A percentile compares a stretch with the other conserved stretches of the same genome.
These are phyloP conservation scores for Pichia sp. DNA, from an alignment of 1,139 yeast genomes.

Conservation along the genomic window DNA sequence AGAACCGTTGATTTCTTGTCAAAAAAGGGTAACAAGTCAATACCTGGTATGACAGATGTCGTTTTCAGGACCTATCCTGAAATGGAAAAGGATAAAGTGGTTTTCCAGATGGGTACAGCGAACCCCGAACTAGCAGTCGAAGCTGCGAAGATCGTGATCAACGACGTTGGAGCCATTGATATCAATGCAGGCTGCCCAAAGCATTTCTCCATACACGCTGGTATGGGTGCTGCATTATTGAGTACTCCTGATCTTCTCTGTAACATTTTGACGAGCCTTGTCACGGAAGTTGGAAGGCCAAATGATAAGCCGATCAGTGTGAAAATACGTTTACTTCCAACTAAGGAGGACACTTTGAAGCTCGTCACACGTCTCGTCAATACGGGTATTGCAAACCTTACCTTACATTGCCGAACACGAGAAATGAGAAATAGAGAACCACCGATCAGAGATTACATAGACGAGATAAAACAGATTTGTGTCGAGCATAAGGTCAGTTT, in stretches of 20 bases:
- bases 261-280: slow-evolving; percentile 58
- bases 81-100: slow-evolving; percentile 53
- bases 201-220: slow-evolving; percentile 73
- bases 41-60: slow-evolving; percentile 35
- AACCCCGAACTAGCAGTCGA: slow-evolving; percentile 76
- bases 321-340: slow-evolving; percentile 72
- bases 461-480: slow-evolving; percentile 56
- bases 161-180: slow-evolving; percentile 89
- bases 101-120: slow-evolving; percentile 89
- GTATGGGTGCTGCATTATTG: slow-evolving; percentile 95
- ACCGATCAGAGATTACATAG: slow-evolving; percentile 64
- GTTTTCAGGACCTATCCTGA: slow-evolving; percentile 68
- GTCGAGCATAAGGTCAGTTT: slow-evolving; percentile 59
- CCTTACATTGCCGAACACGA: slow-evolving; percentile 86
- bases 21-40: slow-evolving; percentile 30
- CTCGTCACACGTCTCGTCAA: slow-evolving; percentile 57
- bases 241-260: slow-evolving; percentile 73
- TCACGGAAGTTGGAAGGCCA: slow-evolving; percentile 73
- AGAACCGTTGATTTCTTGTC: slow-evolving; percentile 56
- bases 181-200: slow-evolving; percentile 96
- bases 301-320: slow-evolving; percentile 80
- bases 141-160: slow-evolving; percentile 74
- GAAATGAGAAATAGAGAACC: slow-evolving; percentile 84
- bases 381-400: slow-evolving; percentile 80
- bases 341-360: slow-evolving; percentile 49